Conservation (phyloP, 2,329 filamentous ascomycete species). For the Colletotrichum coccodes region DNA sequence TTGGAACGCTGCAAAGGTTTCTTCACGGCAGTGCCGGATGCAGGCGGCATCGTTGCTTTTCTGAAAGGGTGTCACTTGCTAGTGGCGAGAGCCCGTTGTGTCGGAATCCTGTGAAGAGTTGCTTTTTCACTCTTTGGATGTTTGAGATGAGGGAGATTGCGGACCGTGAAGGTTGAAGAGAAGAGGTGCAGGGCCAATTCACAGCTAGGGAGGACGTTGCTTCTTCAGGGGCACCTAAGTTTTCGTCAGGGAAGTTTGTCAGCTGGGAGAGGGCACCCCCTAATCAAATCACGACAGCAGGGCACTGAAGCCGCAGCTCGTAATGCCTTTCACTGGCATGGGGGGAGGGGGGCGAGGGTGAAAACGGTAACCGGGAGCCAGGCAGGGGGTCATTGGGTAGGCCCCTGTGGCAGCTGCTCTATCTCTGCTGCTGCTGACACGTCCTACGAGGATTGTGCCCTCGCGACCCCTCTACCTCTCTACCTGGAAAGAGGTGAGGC, state of each 20-base stretch:
- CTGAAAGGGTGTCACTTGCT: neutral
- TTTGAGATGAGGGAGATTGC: neutral
- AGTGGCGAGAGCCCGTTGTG: neutral
- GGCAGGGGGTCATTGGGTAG: too few species aligned
- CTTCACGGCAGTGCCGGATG: conserved; percentile 17
- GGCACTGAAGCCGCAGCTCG: neutral
- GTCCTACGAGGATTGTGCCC: conserved; percentile 4
- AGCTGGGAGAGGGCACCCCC: conserved; percentile 1
- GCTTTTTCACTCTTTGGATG: neutral
- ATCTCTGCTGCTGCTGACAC: conserved; percentile 25
- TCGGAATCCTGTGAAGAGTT: neutral
- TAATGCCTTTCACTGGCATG: too few species aligned
- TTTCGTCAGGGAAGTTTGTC: neutral
- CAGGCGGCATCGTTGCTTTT: conserved; percentile 5
- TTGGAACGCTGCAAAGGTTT: conserved; percentile 23
- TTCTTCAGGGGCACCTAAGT: conserved; percentile 9
- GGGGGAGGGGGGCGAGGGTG: too few species aligned
- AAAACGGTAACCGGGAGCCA: too few species aligned
- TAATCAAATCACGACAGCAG: conserved; percentile 17
- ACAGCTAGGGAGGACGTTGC: conserved; percentile 14
- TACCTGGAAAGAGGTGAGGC: conserved; percentile 12
- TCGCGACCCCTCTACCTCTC: conserved; percentile 13
- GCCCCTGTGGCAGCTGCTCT: neutral
- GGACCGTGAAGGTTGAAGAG: conserved; percentile 7
- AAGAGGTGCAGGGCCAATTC: conserved; percentile 11